Evolutionary conservation across 192 early-diverging fungal genomes (phyloP).

Genomic region (Rhizoclosmatium globosum): DNA sequence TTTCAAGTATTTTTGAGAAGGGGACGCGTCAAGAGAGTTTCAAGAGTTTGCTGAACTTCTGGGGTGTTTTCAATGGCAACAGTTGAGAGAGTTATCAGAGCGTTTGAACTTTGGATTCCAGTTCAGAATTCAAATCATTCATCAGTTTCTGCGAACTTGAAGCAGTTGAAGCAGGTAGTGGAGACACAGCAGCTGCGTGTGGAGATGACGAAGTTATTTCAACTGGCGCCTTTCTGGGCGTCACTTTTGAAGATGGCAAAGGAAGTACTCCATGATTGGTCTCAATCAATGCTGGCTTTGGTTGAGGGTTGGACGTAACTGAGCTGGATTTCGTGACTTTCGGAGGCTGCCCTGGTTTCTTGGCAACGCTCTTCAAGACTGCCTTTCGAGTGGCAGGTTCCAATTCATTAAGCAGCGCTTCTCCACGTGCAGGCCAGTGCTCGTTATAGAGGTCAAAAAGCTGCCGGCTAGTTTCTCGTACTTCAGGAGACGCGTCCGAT

Average conservation of each 20-base stretch:
- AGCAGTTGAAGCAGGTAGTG: not conserved
- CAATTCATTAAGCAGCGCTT: slow-evolving; percentile 4
- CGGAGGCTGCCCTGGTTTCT: not conserved
- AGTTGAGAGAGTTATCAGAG: not conserved
- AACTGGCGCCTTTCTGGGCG: no score
- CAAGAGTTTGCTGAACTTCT: slow-evolving; percentile 2
- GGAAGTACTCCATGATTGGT: no score
- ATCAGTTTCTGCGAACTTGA: not conserved
- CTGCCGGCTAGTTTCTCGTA: slow-evolving; percentile 43
- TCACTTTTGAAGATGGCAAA: no score
- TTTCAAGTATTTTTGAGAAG: not conserved
- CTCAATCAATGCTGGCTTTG: no score
- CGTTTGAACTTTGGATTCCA: not conserved
- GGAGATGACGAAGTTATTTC: no score
- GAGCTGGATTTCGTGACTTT: no score
- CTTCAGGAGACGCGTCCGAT: slow-evolving; percentile 43
- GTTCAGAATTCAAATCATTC: not conserved
- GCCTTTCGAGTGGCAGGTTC: slow-evolving; percentile 14
- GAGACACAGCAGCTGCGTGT: not conserved
- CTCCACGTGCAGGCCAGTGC: slow-evolving; percentile 20
- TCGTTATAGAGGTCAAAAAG: slow-evolving; percentile 26
- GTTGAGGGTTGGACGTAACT: no score
- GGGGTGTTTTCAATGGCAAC: not conserved
- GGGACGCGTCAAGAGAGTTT: not conserved
- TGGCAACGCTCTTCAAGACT: slow-evolving; percentile 6